Evolutionary conservation across 2,329 filamentous ascomycete genomes (phyloP).

Genomic region (Aspergillus sp.): DNA sequence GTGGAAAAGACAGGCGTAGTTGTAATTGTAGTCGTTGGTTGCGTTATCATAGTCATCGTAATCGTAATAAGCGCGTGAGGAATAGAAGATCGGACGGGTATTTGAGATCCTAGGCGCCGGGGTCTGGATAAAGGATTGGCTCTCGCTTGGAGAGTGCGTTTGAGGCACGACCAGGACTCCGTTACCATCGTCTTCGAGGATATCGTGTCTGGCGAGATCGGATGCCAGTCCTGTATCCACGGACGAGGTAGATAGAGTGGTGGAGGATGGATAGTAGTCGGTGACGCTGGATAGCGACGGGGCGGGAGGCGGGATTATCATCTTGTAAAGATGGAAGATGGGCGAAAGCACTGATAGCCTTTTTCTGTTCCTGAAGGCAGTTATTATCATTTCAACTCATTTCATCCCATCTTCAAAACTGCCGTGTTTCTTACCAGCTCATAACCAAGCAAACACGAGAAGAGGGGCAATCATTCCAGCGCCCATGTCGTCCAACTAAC

Average conservation of each 20-base stretch:
- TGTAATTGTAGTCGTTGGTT: conserved; percentile 5
- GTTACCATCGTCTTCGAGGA: conserved; percentile 23
- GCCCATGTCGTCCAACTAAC: too few relatives aligned
- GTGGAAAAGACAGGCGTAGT: conserved; percentile 39
- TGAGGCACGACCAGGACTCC: conserved; percentile 22
- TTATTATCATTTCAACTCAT: too few relatives aligned
- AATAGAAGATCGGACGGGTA: too few relatives aligned
- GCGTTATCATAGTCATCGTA: conserved; percentile 2
- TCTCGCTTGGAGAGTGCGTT: too few relatives aligned
- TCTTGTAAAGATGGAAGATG: background rate
- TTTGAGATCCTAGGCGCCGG: too few relatives aligned
- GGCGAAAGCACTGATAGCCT: too few relatives aligned
- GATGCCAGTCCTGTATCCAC: conserved; percentile 21
- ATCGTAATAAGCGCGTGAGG: background rate
- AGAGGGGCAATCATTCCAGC: too few relatives aligned
- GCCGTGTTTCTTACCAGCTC: too few relatives aligned
- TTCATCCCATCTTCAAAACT: too few relatives aligned
- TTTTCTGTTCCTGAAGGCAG: too few relatives aligned
- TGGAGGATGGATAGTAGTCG: conserved; percentile 13
- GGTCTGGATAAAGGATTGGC: too few relatives aligned
- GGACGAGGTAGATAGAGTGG: conserved; percentile 24
- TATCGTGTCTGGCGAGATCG: conserved; percentile 15
- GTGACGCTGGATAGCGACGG: conserved; percentile 27
- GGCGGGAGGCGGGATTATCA: conserved; percentile 5
- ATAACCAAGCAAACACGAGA: too few relatives aligned